Evolutionary conservation across 2,329 filamentous ascomycete species (phyloP).

Genomic region (Hypoxylon sp.): DNA sequence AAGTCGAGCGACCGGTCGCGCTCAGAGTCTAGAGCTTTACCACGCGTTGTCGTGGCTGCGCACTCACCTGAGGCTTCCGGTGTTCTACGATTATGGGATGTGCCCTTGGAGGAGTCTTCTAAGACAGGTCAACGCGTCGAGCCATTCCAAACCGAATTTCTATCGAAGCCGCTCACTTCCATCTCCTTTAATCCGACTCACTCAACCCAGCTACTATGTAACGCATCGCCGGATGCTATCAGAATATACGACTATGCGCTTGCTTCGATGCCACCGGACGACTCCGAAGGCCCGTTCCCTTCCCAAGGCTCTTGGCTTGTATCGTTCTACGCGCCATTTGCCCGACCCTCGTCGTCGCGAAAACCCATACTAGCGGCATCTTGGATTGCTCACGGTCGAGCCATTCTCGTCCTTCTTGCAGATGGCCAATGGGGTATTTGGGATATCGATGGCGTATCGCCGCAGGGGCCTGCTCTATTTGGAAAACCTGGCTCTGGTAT

Average conservation of each 20-base stretch:
- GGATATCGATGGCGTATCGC: constrained; percentile 73
- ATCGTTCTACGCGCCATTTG: constrained; percentile 72
- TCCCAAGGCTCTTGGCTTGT: constrained; percentile 75
- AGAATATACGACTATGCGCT: constrained; percentile 74
- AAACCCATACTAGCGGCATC: constrained; percentile 74
- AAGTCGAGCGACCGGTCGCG: constrained; percentile 59
- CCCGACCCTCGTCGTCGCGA: constrained; percentile 64
- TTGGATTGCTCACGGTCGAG: constrained; percentile 74
- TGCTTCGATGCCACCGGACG: constrained; percentile 67
- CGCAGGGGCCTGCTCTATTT: constrained; percentile 63
- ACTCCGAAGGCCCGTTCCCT: constrained; percentile 67
- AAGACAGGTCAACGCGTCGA: constrained; percentile 56
- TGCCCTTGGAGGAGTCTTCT: constrained; percentile 63
- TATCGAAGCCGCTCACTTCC: constrained; percentile 67
- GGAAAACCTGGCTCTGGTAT: constrained; percentile 67
- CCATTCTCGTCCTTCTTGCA: constrained; percentile 70
- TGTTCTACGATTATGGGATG: constrained; percentile 71
- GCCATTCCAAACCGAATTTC: constrained; percentile 73
- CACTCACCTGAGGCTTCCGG: constrained; percentile 73
- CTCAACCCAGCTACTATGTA: constrained; percentile 70
- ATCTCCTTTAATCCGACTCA: constrained; percentile 75
- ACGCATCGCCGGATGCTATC: constrained; percentile 69
- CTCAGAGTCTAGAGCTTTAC: constrained; percentile 48
- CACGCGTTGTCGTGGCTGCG: constrained; percentile 71
- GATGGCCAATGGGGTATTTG: constrained; percentile 79